Conservation (phyloP, 805 yeast species). For the Wickerhamiella siamensis region DNA sequence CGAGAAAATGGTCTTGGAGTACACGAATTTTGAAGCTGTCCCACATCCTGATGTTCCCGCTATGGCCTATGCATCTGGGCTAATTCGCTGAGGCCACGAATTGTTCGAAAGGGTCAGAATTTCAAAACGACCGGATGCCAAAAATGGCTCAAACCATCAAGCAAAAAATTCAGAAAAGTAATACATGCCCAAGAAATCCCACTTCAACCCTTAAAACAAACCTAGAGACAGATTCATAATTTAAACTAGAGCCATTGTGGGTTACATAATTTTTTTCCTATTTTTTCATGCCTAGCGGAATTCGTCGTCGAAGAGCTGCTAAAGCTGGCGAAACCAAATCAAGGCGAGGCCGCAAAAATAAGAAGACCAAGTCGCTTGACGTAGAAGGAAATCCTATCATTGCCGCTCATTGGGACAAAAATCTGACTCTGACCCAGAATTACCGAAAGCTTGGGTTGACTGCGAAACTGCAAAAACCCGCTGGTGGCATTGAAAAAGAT, state of each 20-base stretch:
- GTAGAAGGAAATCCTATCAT: slow-evolving; percentile 66
- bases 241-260: too few species aligned
- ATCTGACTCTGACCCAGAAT: slow-evolving; percentile 69
- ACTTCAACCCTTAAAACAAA: too few species aligned
- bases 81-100: slow-evolving; percentile 18
- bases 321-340: slow-evolving; percentile 43
- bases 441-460: slow-evolving; percentile 69
- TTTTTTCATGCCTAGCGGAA: slow-evolving; percentile 30
- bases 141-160: too few species aligned
- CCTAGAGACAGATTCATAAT: too few species aligned
- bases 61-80: slow-evolving; percentile 63
- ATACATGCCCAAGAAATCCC: too few species aligned
- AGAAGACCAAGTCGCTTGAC: slow-evolving; percentile 51
- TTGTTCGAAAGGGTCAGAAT: too few species aligned
- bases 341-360: slow-evolving; percentile 58
- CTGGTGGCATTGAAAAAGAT: slow-evolving; percentile 71
- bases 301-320: slow-evolving; percentile 74
- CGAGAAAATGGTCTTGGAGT: slow-evolving; percentile 35
- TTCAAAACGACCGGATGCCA: too few species aligned
- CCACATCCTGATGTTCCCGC: slow-evolving; percentile 86
- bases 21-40: slow-evolving; percentile 59
- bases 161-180: too few species aligned
- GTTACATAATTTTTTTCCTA: neutral
- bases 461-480: slow-evolving; percentile 45
- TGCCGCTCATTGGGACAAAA: slow-evolving; percentile 81